Base-by-base conservation (phyloP, 345 rosid genomes). In the Lumnitzera racemosa region DNA sequence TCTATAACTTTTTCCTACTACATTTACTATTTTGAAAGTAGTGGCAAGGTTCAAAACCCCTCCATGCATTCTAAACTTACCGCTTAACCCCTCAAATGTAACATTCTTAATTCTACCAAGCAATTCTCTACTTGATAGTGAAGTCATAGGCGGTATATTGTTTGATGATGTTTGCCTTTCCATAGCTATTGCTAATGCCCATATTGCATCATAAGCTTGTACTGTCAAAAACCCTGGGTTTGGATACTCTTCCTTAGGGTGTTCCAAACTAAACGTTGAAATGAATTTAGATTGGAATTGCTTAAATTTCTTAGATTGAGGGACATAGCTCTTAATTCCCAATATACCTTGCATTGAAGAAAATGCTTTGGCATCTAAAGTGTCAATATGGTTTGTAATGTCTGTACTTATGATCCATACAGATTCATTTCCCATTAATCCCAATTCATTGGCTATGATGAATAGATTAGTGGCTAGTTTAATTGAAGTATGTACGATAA, bases 261-360 rank as follows among this genome's bases (percentile, higher is more conserved):
- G 63, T 27, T 41, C 13, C 6, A 3, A 8, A 11, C 51, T 36
- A 29, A 62, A 72, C 24, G 0, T 58, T 2, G 2, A 13, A 14
- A 3, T 41, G 10, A 67, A 74, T 51, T 59, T 67, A 10, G 54
- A 3, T 12, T 9, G 36, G 53, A 74, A 74, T 6, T 41, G 14
- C 24, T 59, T 11, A n/a, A 57, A 58, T 24, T 13, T 52, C 41
- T 51, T 46, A 1, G 47, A 20, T 17, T 2, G 27, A 24, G 70
- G 17, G 13, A 55, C 62, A 51, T 70, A 48, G 49, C 63, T 62
- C 56, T 43, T 67, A 51, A 74, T 47, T 16, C 74, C 75, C 15
- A 70, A 3, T 6, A 61, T 61, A 9, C 70, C 75, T 63, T 67
- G 69, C 75, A 70, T 74, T 10, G 72, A 66, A 24, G 60, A 46